Base-by-base conservation (phyloP, 495 filamentous ascomycete genomes). In the Endocarpon pusillum region DNA sequence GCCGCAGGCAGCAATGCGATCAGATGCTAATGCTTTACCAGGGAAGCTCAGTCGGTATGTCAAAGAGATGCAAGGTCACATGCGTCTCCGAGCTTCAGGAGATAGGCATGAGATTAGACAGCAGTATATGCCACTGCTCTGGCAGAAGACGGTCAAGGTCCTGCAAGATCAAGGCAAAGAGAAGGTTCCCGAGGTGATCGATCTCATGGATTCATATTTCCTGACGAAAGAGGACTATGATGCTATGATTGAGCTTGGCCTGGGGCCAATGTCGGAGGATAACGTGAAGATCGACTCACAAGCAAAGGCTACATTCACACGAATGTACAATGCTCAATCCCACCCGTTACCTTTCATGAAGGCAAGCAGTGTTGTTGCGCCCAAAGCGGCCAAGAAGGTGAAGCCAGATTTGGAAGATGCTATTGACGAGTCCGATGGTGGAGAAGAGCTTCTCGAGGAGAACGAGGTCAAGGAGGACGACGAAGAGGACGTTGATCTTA, bases 261-360 rank as follows among this genome's bases (percentile, higher is more conserved):
- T 99, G 21, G 91, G 89, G 11, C 71, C 74, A 1, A 82, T 87
- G 66, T 67, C 75, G 35, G 66, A 80, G 57, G 71, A 70, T 19
- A 57, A 57, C 1, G 70, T 92, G 45, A 77, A 76, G 19, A 68
- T 99, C 31, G 81, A 89, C 19, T 67, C 78, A 10, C 76, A 83
- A 52, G 78, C 86, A 21, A 96, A 94, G 55, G 55, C 79, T 17
- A 64, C 78, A 3, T 99, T 99, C 48, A 99, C 89, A 1, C 71
- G 85, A 52, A 46, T 72, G 66, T 97, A 97, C 52, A 97, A 97
- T 44, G 51, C 63, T 27, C 72, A 69, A 51, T 78, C 80, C 2
- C 89, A 99, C 48, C 91, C 87, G 0, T 55, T 96, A 30, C 85
- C 89, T 3, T 99, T 93, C 61, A 93, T 94, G 73, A 94, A 93